A percentile compares a stretch with the other conserved stretches of the same genome.
These are phyloP conservation scores for Thelonectria discophora DNA, from an alignment of 2,329 filamentous ascomycete genomes.

Conservation along the genomic window DNA sequence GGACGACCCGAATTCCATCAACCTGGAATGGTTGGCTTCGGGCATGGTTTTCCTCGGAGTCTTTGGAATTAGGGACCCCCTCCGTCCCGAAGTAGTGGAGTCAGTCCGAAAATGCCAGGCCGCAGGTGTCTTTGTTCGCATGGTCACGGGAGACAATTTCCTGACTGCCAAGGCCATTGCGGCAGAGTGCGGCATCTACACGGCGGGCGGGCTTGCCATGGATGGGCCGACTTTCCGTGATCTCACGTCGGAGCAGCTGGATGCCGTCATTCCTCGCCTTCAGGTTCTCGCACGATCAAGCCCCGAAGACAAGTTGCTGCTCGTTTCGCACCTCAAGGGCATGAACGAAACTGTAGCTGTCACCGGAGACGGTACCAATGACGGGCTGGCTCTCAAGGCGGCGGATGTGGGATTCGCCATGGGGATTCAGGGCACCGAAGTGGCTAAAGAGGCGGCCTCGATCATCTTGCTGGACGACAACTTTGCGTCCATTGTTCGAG, in stretches of 20 bases:
- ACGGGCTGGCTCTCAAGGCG: slow-evolving; percentile 71
- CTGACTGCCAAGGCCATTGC: slow-evolving; percentile 72
- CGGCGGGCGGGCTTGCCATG: slow-evolving; percentile 69
- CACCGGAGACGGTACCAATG: slow-evolving; percentile 74
- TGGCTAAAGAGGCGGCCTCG: slow-evolving; percentile 74
- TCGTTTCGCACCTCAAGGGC: slow-evolving; percentile 63
- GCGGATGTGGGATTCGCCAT: slow-evolving; percentile 75
- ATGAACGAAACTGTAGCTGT: slow-evolving; percentile 68
- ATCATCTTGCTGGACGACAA: slow-evolving; percentile 75
- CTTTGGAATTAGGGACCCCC: slow-evolving; percentile 71
- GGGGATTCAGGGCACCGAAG: slow-evolving; percentile 73
- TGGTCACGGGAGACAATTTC: slow-evolving; percentile 62
- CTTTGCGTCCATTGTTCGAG: slow-evolving; percentile 72
- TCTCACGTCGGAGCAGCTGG: slow-evolving; percentile 61
- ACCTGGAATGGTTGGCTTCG: slow-evolving; percentile 54
- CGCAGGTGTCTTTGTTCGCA: slow-evolving; percentile 71
- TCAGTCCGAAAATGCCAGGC: slow-evolving; percentile 68
- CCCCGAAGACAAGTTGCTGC: slow-evolving; percentile 66
- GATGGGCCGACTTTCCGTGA: slow-evolving; percentile 70
- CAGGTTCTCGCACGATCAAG: slow-evolving; percentile 66
- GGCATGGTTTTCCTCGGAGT: slow-evolving; percentile 77
- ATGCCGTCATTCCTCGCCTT: slow-evolving; percentile 58
- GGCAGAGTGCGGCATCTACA: slow-evolving; percentile 70
- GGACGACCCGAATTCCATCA: slow-evolving; percentile 47
- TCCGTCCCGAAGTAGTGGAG: slow-evolving; percentile 66